Percentiles rank a stretch among this genome's conserved stretches.
These are phyloP conservation scores for Xerocomellus amylosporus DNA, from an alignment of 768 basidiomycete genomes.

Conservation along the genomic window DNA sequence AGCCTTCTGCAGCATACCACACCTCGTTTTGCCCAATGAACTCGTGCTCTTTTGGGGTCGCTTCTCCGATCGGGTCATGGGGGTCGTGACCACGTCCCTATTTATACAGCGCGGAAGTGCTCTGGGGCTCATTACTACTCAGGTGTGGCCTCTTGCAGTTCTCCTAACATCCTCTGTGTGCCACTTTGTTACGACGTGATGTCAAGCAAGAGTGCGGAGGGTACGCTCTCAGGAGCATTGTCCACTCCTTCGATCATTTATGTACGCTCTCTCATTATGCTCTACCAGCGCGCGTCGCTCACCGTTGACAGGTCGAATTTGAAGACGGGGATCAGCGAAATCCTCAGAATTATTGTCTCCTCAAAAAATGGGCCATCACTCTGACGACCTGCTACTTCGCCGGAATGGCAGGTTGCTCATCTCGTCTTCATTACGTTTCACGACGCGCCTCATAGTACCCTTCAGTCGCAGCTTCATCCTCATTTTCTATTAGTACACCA, in stretches of 20 bases:
- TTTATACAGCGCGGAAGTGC: constrained; percentile 8
- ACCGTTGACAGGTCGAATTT: constrained; percentile 37
- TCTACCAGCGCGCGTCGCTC: not conserved
- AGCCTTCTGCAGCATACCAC: not conserved
- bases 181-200: constrained; percentile 1
- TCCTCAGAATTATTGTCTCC: constrained; percentile 35
- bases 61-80: not conserved
- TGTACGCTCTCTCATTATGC: not conserved
- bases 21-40: not conserved
- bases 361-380: constrained; percentile 45
- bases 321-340: constrained; percentile 38
- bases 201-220: constrained; percentile 7
- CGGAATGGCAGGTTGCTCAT: constrained; percentile 18
- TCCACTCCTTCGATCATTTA: constrained; percentile 2
- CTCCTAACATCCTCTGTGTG: not conserved
- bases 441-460: not conserved
- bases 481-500: constrained; percentile 52
- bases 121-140: not conserved
- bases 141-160: not conserved
- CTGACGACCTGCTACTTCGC: constrained; percentile 28
- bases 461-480: constrained; percentile 47
- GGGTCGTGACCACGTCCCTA: constrained; percentile 6
- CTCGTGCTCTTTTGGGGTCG: not conserved
- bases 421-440: not conserved
- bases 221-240: not conserved